Evolutionary conservation across 192 early-diverging fungal species (phyloP).

Genomic region (Coemansia sp.): DNA sequence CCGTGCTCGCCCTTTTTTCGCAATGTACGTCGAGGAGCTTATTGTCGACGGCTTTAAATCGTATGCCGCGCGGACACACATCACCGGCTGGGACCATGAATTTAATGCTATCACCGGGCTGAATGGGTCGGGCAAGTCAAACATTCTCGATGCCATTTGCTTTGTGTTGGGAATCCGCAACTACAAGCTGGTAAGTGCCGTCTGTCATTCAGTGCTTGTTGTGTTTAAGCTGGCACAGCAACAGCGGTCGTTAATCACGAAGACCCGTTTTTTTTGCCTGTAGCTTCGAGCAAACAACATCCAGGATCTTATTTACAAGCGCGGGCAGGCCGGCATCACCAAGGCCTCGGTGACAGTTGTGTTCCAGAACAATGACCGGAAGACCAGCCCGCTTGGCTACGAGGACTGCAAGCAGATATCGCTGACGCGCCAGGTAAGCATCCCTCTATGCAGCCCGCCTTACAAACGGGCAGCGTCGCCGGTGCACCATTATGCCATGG

Average conservation of each 20-base stretch:
- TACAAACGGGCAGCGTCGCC: too few relatives aligned
- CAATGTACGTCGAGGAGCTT: slow-evolving; percentile 90
- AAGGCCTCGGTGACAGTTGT: slow-evolving; percentile 97
- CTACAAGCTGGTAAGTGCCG: slow-evolving; percentile 73
- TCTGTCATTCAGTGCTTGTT: background rate
- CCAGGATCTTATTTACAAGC: slow-evolving; percentile 96
- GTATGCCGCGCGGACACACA: slow-evolving; percentile 91
- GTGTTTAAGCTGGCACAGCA: background rate
- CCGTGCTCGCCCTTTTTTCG: background rate
- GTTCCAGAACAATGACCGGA: slow-evolving; percentile 86
- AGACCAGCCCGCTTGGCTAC: slow-evolving; percentile 83
- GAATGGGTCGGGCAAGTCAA: slow-evolving; percentile 97
- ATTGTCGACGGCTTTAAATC: slow-evolving; percentile 99
- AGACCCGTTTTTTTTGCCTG: slow-evolving; percentile 22
- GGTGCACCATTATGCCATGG: background rate
- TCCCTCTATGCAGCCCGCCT: background rate
- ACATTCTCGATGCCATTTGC: slow-evolving; percentile 98
- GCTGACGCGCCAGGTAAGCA: slow-evolving; percentile 86
- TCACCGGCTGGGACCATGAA: slow-evolving; percentile 95
- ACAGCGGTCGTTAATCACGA: background rate
- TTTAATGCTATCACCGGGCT: slow-evolving; percentile 99
- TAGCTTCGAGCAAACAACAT: slow-evolving; percentile 82
- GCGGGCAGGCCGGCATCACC: slow-evolving; percentile 97
- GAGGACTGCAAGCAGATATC: slow-evolving; percentile 81
- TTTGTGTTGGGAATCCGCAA: slow-evolving; percentile 97